phyloP scores from a whole-genome alignment of 306 rosid species.

The Gynostemma pentaphyllum region DNA sequence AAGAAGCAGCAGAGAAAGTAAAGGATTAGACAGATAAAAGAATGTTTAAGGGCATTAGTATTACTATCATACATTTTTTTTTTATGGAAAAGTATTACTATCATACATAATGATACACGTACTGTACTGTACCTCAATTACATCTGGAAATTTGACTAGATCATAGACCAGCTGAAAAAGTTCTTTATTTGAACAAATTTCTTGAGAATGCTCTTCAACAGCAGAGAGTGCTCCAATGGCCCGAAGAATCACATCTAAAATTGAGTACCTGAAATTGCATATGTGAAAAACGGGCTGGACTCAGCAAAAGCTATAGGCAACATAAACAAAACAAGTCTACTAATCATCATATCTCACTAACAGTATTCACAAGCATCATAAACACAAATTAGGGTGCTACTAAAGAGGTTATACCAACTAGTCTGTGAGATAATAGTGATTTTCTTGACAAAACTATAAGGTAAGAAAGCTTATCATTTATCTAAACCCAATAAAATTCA shows the following conservation, averaged over 20 bases:
- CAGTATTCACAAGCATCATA: not conserved
- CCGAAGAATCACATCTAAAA: conserved; percentile 67
- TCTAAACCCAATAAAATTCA: not conserved
- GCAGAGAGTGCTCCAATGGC: conserved; percentile 69
- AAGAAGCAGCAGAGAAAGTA: too few relatives aligned
- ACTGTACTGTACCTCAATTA: conserved; percentile 63
- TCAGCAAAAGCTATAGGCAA: not conserved
- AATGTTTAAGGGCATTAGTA: not conserved
- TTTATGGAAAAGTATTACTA: too few relatives aligned
- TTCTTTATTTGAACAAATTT: conserved; percentile 59
- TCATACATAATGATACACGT: too few relatives aligned
- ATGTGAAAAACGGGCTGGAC: conserved; percentile 9
- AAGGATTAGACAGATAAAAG: not conserved
- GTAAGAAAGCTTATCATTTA: not conserved
- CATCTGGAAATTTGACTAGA: conserved; percentile 63
- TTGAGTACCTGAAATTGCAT: conserved; percentile 45
- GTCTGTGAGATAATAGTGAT: not conserved
- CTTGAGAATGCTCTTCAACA: conserved; percentile 59
- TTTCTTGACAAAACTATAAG: not conserved
- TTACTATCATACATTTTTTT: too few relatives aligned
- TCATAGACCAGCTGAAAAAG: conserved; percentile 45
- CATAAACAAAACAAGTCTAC: not conserved
- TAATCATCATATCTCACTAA: not conserved
- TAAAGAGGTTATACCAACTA: not conserved
- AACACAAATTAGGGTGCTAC: not conserved